Conservation (phyloP, 495 filamentous ascomycete species). For the Hyaloscypha bicolor region DNA sequence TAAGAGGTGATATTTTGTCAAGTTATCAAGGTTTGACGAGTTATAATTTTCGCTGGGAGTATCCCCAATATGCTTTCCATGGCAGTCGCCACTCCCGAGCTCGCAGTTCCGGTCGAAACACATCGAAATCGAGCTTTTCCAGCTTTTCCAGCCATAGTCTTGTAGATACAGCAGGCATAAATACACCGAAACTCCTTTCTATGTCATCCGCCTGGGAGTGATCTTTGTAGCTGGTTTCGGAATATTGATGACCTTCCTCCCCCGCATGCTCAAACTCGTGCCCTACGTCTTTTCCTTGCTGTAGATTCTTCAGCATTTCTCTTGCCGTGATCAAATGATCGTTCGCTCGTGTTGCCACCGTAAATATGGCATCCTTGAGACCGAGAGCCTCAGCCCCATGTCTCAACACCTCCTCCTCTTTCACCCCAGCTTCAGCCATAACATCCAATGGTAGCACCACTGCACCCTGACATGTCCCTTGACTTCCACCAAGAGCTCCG, state of each 20-base stretch:
- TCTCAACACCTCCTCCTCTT: constrained; percentile 86
- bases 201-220: constrained; percentile 53
- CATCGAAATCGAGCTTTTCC: constrained; percentile 80
- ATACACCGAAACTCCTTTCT: constrained; percentile 70
- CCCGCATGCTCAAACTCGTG: constrained; percentile 86
- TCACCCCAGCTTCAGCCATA: constrained; percentile 77
- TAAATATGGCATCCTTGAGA: constrained; percentile 85
- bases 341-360: constrained; percentile 87
- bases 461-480: constrained; percentile 56
- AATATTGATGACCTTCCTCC: constrained; percentile 75
- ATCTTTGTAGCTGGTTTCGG: constrained; percentile 19
- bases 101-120: constrained; percentile 66
- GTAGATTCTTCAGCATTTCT: constrained; percentile 83
- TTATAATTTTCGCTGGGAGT: constrained; percentile 27
- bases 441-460: constrained; percentile 85
- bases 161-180: constrained; percentile 79
- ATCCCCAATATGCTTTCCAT: constrained; percentile 79
- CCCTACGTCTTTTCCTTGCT: constrained; percentile 68
- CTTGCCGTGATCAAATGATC: constrained; percentile 94
- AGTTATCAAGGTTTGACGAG: background rate
- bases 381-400: constrained; percentile 75
- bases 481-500: constrained; percentile 34
- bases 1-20: no score
- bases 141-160: constrained; percentile 76
- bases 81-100: constrained; percentile 83